These are phyloP conservation scores for Calonectria naviculata DNA, from an alignment of 2,329 filamentous ascomycete species.

Conservation along the genomic window DNA sequence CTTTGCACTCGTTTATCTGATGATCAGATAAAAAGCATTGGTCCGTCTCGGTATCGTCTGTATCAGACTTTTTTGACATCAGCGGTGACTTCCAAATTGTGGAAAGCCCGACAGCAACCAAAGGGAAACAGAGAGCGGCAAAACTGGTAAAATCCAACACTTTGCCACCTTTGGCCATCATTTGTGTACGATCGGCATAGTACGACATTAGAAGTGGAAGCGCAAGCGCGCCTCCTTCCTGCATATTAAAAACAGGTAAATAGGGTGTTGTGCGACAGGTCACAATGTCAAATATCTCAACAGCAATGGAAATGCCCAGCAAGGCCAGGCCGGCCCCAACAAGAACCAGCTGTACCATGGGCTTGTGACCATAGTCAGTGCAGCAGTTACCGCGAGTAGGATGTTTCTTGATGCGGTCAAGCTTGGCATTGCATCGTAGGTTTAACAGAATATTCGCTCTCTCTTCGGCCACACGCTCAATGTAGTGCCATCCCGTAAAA, in stretches of 20 bases:
- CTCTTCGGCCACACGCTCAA: slow-evolving; percentile 39
- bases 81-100: slow-evolving; percentile 35
- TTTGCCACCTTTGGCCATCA: slow-evolving; percentile 42
- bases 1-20: slow-evolving; percentile 74
- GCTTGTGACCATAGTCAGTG: slow-evolving; percentile 52
- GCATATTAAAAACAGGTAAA: slow-evolving; percentile 31
- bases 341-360: slow-evolving; percentile 36
- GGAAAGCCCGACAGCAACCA: slow-evolving; percentile 26
- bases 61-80: slow-evolving; percentile 9
- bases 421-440: slow-evolving; percentile 60
- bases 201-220: slow-evolving; percentile 41
- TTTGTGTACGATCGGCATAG: slow-evolving; percentile 43
- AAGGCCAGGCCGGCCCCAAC: slow-evolving; percentile 32
- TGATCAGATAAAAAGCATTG: slow-evolving; percentile 50
- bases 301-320: slow-evolving; percentile 26
- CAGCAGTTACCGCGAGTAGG: slow-evolving; percentile 64
- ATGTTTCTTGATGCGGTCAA: slow-evolving; percentile 44
- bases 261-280: slow-evolving; percentile 20
- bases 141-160: slow-evolving; percentile 35
- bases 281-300: slow-evolving; percentile 25
- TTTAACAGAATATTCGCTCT: slow-evolving; percentile 61
- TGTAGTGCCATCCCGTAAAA: slow-evolving; percentile 44
- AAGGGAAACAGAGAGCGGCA: slow-evolving; percentile 28
- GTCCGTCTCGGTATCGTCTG: not conserved
- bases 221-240: slow-evolving; percentile 38